These are phyloP conservation scores for Emmonsia crescens DNA, from an alignment of 2,329 filamentous ascomycete species.

Conservation along the genomic window DNA sequence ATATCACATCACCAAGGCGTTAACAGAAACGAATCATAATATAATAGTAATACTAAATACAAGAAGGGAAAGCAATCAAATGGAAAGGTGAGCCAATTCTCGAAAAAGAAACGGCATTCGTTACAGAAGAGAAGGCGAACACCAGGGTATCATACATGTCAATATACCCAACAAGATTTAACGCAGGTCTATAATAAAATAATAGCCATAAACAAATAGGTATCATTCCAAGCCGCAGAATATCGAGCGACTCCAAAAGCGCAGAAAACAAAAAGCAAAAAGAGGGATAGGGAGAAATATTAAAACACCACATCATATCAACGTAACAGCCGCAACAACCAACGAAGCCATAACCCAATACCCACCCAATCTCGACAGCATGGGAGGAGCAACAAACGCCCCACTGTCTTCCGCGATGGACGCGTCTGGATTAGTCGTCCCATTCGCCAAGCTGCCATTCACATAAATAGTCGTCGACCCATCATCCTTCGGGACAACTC, in stretches of 20 bases:
- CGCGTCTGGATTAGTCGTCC: slow-evolving; percentile 30
- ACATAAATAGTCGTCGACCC: slow-evolving; percentile 36
- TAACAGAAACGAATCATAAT: not conserved
- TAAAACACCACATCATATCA: too few species aligned
- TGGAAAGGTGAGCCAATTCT: not conserved
- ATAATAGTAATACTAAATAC: not conserved
- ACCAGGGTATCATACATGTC: not conserved
- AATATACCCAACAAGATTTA: not conserved
- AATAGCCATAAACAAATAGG: not conserved
- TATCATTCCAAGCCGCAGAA: not conserved
- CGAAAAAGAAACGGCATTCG: not conserved
- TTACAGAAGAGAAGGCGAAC: not conserved
- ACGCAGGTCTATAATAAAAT: not conserved
- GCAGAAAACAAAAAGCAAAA: not conserved
- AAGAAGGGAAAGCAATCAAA: not conserved
- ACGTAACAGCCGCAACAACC: slow-evolving; percentile 25
- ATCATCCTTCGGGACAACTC: slow-evolving; percentile 28
- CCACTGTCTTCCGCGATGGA: slow-evolving; percentile 13
- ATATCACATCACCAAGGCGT: not conserved
- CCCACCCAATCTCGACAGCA: slow-evolving; percentile 25
- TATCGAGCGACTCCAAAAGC: not conserved
- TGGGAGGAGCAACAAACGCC: slow-evolving; percentile 12
- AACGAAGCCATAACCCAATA: slow-evolving; percentile 34
- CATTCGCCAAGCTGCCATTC: slow-evolving; percentile 38
- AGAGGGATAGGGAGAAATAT: too few species aligned